phyloP scores from a whole-genome alignment of 2,329 filamentous ascomycete species.

The Neofusicoccum umdonicola region DNA sequence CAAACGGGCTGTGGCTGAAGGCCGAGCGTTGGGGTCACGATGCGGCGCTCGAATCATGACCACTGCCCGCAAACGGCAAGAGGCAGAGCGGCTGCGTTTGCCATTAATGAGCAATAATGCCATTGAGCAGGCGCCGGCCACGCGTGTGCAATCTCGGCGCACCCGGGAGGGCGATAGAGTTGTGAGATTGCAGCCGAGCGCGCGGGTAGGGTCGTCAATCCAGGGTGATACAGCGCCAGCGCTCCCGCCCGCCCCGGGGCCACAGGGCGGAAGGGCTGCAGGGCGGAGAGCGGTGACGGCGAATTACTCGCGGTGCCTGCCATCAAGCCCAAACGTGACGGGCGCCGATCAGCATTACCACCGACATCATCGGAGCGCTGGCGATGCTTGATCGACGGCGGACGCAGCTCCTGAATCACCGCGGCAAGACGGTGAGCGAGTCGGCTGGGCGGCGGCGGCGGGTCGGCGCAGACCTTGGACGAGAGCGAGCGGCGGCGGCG shows the following conservation, averaged over 20 bases:
- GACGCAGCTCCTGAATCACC: constrained; percentile 3
- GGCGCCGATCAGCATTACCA: constrained; percentile 13
- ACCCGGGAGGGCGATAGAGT: neutral
- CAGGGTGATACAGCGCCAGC: neutral
- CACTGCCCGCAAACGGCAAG: neutral
- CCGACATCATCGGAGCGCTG: neutral
- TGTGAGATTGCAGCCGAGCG: neutral
- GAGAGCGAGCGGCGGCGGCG: neutral
- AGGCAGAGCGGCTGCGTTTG: neutral
- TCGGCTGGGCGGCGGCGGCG: too few relatives aligned
- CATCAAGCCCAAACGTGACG: constrained; percentile 12
- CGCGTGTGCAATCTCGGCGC: neutral
- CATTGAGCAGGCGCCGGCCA: neutral
- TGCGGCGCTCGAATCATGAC: neutral
- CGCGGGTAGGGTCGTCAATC: neutral
- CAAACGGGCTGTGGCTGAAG: neutral
- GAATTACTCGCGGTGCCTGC: neutral
- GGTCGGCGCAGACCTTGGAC: too few relatives aligned
- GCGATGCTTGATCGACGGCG: constrained; percentile 7
- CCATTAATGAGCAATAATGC: neutral
- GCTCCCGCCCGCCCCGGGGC: neutral
- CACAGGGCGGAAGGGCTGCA: neutral
- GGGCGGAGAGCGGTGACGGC: constrained; percentile 1
- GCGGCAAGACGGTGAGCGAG: neutral
- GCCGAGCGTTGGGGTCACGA: constrained; percentile 4